Conservation (phyloP, 306 rosid genomes). For the Psophocarpus tetragonolobus region DNA sequence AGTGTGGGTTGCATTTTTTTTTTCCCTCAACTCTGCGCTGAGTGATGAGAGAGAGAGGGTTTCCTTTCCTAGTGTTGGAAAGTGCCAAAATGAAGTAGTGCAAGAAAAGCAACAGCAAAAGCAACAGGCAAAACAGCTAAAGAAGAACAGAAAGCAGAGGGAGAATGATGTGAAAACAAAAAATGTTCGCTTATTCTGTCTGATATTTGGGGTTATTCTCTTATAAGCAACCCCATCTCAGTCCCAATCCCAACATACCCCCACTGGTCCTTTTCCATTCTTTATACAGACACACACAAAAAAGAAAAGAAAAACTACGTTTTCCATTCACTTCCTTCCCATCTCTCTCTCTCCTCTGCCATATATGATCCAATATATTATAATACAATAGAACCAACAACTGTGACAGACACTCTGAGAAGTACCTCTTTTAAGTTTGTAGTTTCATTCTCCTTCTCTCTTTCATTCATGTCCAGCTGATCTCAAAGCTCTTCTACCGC, state of each 20-base stretch:
- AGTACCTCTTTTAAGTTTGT: slow-evolving; percentile 3
- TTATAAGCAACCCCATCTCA: slow-evolving; percentile 35
- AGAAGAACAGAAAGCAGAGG: slow-evolving; percentile 9
- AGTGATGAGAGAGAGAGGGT: slow-evolving; percentile 31
- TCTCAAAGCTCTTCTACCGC: neutral
- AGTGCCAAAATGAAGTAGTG: slow-evolving; percentile 57
- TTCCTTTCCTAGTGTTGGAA: slow-evolving; percentile 43
- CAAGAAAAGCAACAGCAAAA: slow-evolving; percentile 45
- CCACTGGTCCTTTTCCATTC: slow-evolving; percentile 32
- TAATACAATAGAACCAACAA: slow-evolving; percentile 6
- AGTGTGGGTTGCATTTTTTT: slow-evolving; percentile 30
- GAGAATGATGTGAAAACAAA: slow-evolving; percentile 56
- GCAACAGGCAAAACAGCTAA: slow-evolving; percentile 42
- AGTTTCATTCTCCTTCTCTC: neutral
- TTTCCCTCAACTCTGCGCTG: neutral
- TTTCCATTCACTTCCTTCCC: slow-evolving; percentile 4
- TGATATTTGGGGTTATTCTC: slow-evolving; percentile 50
- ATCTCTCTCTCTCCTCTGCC: neutral
- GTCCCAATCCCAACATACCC: slow-evolving; percentile 42
- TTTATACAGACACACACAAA: neutral
- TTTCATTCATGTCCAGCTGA: slow-evolving; percentile 3
- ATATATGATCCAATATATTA: neutral
- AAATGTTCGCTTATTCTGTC: slow-evolving; percentile 52
- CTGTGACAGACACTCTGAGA: slow-evolving; percentile 35
- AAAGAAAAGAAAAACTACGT: neutral